A percentile compares a stretch with the other conserved stretches of the same genome.
Evolutionary conservation across 2,329 filamentous ascomycete species (phyloP).

Genomic region (Nemania sp.): DNA sequence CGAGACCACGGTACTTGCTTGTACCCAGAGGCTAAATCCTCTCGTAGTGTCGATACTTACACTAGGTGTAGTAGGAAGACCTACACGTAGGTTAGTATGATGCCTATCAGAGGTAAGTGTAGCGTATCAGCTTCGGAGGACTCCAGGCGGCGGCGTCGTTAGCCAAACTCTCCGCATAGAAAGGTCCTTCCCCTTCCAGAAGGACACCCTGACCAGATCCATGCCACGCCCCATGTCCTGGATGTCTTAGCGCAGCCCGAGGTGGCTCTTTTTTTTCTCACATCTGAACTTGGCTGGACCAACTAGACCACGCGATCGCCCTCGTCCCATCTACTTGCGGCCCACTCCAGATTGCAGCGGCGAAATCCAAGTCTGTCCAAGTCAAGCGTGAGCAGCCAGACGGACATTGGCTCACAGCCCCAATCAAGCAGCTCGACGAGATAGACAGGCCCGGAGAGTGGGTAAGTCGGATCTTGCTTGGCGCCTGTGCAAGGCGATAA

Average conservation of each 20-base stretch:
- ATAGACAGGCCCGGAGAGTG: constrained; percentile 1
- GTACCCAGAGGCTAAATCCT: too few species aligned
- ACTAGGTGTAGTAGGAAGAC: too few species aligned
- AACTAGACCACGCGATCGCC: constrained; percentile 34
- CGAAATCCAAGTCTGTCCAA: too few species aligned
- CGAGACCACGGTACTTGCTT: too few species aligned
- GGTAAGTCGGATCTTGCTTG: constrained; percentile 19
- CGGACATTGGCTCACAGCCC: constrained; percentile 11
- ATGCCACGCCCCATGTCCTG: too few species aligned
- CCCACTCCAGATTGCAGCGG: constrained; percentile 7
- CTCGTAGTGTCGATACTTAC: too few species aligned
- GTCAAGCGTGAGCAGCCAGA: not conserved
- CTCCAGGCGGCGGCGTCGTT: constrained; percentile 9
- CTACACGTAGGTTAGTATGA: too few species aligned
- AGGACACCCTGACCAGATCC: constrained; percentile 31
- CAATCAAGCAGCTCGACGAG: constrained; percentile 22
- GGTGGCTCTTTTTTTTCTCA: constrained; percentile 27
- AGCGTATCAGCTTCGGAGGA: not conserved
- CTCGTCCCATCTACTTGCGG: not conserved
- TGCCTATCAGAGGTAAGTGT: too few species aligned
- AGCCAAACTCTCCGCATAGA: constrained; percentile 26
- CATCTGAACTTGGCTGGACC: constrained; percentile 36
- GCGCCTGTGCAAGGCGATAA: not conserved
- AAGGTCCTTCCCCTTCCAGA: constrained; percentile 42
- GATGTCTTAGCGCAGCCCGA: constrained; percentile 32